Percentiles rank a stretch among this genome's conserved stretches.
These are phyloP conservation scores for Kuraishia piskuri DNA, from an alignment of 805 yeast genomes.

Conservation along the genomic window DNA sequence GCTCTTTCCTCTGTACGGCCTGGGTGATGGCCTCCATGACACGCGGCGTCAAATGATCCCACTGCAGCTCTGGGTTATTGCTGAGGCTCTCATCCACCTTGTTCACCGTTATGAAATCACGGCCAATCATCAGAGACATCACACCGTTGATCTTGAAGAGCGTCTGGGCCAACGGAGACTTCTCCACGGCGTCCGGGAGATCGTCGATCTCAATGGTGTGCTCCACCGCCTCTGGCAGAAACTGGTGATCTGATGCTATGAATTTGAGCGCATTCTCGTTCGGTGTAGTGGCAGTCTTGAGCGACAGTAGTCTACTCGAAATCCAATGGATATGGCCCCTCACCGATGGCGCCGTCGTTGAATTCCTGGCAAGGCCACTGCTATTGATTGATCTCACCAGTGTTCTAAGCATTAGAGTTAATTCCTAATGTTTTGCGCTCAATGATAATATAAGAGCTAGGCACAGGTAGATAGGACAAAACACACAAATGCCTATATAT, in stretches of 20 bases:
- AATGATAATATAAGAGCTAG: too few species aligned
- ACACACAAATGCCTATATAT: too few species aligned
- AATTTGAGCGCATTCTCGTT: constrained; percentile 71
- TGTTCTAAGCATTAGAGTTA: constrained; percentile 1
- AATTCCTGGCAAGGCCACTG: neutral
- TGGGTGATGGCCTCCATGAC: constrained; percentile 16
- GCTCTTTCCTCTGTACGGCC: constrained; percentile 13
- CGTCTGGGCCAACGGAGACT: constrained; percentile 56
- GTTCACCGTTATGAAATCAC: constrained; percentile 65
- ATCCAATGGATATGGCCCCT: neutral
- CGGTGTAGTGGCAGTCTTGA: constrained; percentile 55
- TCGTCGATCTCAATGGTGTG: constrained; percentile 42
- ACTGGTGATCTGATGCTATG: constrained; percentile 36
- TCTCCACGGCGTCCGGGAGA: constrained; percentile 41
- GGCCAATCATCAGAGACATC: constrained; percentile 65
- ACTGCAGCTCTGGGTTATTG: constrained; percentile 23
- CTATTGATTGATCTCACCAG: neutral
- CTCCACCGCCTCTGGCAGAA: constrained; percentile 31
- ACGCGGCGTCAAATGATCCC: constrained; percentile 19
- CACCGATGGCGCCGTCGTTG: neutral
- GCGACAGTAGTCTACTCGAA: constrained; percentile 3
- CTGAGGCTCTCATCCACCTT: constrained; percentile 30
- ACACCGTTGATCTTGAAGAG: constrained; percentile 56
- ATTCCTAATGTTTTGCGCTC: too few species aligned
- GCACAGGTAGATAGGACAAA: too few species aligned